Evolutionary conservation across 306 rosid genomes (phyloP), one percentile per base, ranked within the genome.

Genomic region (Oemleria cerasiformis): DNA sequence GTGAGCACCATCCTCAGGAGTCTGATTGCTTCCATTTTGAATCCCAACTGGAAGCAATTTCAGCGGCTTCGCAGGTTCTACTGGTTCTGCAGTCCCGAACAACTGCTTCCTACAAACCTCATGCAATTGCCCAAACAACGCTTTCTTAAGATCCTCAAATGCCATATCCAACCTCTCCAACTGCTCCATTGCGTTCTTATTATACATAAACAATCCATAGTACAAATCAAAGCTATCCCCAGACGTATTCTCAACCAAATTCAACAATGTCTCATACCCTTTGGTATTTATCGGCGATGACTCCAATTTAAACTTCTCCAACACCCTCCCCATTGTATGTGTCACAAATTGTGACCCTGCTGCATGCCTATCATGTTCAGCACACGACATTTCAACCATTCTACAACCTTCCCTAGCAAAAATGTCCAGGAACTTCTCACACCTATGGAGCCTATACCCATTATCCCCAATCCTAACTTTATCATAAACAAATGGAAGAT

Each of bases 161-260:
- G 66, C 66, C 57, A 55, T 54, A 17, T 74, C 78, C 72, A 74
- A 19, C 58, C 72, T 65, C 72, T 74, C 72, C 30, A 65, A 17
- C 64, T 64, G 71, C 56, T 65, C 65, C 65, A 74, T 64, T n/a
- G 72, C 78, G 30, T 65, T 74, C 56, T 74, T 65, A 44, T 74
- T 74, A 36, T 65, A 74, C 65, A 74, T 74, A 43, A 74, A 74
- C 65, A 74, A 39, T 6, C 72, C 66, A 30, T 65, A 65, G 20
- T 74, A 74, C 58, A 74, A 30, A 19, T 74, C 78, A 43, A 74
- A 74, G 66, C 72, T 74, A 19, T 74, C 78, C 12, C 72, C 65
- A 10, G 58, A 43, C 8, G 78, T 74, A 12, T 74, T 65, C 15
- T 54, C 57, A 43, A 64, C 65, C 65, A 74, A 65, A 55, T 54